A percentile compares a stretch with the other conserved stretches of the same genome.
phyloP scores from a whole-genome alignment of 2,329 filamentous ascomycete species.

The Fusarium buxicola region DNA sequence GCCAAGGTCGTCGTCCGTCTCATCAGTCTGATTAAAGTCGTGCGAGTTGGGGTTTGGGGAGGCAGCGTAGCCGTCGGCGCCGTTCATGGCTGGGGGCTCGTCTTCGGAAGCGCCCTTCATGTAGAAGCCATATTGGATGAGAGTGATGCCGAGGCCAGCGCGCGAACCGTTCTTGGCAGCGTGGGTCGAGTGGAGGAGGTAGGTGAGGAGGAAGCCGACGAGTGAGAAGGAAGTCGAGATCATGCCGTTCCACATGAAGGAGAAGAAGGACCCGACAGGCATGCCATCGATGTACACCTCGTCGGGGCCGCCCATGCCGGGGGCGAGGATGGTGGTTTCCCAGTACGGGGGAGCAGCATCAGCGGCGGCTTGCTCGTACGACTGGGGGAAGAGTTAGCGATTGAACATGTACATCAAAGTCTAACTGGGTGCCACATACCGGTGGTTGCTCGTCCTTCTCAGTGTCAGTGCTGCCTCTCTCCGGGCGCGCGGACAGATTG shows the following conservation, averaged over 20 bases:
- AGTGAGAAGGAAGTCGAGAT: conserved; percentile 98
- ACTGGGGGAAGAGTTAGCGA: conserved; percentile 66
- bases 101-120: conserved; percentile 76
- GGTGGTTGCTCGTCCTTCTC: conserved; percentile 91
- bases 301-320: conserved; percentile 87
- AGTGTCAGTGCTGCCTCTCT: conserved; percentile 79
- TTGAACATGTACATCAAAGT: not conserved
- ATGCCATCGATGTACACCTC: conserved; percentile 98
- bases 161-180: conserved; percentile 97
- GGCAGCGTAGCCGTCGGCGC: conserved; percentile 70
- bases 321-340: conserved; percentile 98
- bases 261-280: conserved; percentile 88
- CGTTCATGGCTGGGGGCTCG: conserved; percentile 58
- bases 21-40: conserved; percentile 81
- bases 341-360: conserved; percentile 97
- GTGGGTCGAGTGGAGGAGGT: conserved; percentile 96
- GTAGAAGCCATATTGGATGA: conserved; percentile 97
- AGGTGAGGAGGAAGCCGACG: conserved; percentile 96
- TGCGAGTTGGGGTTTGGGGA: conserved; percentile 92
- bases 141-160: conserved; percentile 91
- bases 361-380: conserved; percentile 97
- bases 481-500: conserved; percentile 91
- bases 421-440: conserved; percentile 65
- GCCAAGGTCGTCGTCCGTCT: conserved; percentile 61
- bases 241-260: conserved; percentile 92